Percentiles rank a stretch among this genome's conserved stretches.
These are phyloP conservation scores for Graphilbum sp. DNA, from an alignment of 2,329 filamentous ascomycete genomes.

Conservation along the genomic window DNA sequence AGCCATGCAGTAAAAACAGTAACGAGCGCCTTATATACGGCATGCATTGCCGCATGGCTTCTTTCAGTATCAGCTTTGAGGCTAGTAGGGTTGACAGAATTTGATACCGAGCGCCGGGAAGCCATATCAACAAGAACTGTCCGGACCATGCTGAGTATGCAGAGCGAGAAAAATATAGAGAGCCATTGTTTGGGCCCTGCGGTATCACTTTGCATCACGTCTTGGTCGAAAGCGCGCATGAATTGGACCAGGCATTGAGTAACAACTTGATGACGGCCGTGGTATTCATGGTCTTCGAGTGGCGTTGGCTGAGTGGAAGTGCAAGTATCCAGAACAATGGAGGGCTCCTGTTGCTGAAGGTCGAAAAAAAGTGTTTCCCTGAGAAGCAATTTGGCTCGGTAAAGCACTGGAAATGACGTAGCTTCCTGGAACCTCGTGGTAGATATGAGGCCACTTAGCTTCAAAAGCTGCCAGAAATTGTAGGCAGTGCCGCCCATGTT, in stretches of 20 bases:
- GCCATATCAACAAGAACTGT: slow-evolving; percentile 32
- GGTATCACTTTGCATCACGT: slow-evolving; percentile 21
- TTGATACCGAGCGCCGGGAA: slow-evolving; percentile 9
- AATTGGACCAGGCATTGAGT: slow-evolving; percentile 35
- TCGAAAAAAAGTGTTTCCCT: slow-evolving; percentile 38
- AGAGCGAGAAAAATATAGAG: slow-evolving; percentile 35
- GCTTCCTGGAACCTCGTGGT: slow-evolving; percentile 30
- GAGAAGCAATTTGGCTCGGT: slow-evolving; percentile 36
- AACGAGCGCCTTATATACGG: slow-evolving; percentile 34
- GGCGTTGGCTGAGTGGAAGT: slow-evolving; percentile 15
- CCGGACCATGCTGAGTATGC: slow-evolving; percentile 40
- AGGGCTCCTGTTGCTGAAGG: slow-evolving; percentile 30
- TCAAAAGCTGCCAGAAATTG: slow-evolving; percentile 35
- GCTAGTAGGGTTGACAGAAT: not conserved
- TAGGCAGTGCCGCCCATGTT: slow-evolving; percentile 31
- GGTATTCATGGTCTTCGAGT: slow-evolving; percentile 27
- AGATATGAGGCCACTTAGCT: slow-evolving; percentile 32
- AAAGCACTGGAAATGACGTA: slow-evolving; percentile 30
- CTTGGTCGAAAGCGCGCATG: slow-evolving; percentile 33
- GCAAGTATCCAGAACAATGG: slow-evolving; percentile 22
- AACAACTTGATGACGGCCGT: slow-evolving; percentile 30
- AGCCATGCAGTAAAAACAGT: slow-evolving; percentile 27
- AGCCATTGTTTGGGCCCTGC: slow-evolving; percentile 29
- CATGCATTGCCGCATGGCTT: slow-evolving; percentile 20
- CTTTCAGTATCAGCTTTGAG: not conserved